Evolutionary conservation across 257 asterid species (phyloP), one percentile per base, ranked within the genome.

Genomic region (Cynanchum wilfordii): DNA sequence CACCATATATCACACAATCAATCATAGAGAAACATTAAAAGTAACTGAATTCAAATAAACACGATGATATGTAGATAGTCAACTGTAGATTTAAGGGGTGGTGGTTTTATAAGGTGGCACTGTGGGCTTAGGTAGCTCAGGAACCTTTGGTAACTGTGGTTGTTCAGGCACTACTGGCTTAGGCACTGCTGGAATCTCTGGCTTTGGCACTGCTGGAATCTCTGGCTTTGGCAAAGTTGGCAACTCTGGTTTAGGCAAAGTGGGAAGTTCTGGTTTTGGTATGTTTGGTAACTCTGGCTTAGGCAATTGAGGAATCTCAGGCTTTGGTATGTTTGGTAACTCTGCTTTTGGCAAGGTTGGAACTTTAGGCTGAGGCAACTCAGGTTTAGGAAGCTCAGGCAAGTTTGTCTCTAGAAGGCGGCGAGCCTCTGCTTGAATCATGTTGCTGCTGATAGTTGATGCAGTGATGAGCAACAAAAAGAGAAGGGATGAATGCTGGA

Each of bases 371-470:
- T 71, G 71, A 7, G 83, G 83, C 52, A 51, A 4, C 56, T 79
- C 79, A 49, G 83, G 85, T 20, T 57, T 42, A 30, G 88, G 82
- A 6, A 73, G 50, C 51, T 72, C 76, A 36, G 84, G 86, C 2
- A 79, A 20, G 24, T 71, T 51, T 2, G 84, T 24, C 47, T 80
- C 84, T 2, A 79, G 65, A 60, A 81, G 80, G 40, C 8, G 77
- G 29, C 87, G 85, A 8, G 74, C 82, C 49, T 69, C 73, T 55
- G 56, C 72, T 73, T 70, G 68, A 15, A 68, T 45, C 1, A 27
- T 3, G 69, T 68, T 75, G 75, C 67, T 29, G 70, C 78, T 38
- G 10, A 75, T 29, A 9, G 64, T 71, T 54, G 73, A 65, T 29
- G 68, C 58, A 25, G 60, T 65, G 42, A 80, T 24, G 38, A 81